Evolutionary conservation across 2,329 filamentous ascomycete genomes (phyloP).

Genomic region (Sporothrix pseudoabietina): DNA sequence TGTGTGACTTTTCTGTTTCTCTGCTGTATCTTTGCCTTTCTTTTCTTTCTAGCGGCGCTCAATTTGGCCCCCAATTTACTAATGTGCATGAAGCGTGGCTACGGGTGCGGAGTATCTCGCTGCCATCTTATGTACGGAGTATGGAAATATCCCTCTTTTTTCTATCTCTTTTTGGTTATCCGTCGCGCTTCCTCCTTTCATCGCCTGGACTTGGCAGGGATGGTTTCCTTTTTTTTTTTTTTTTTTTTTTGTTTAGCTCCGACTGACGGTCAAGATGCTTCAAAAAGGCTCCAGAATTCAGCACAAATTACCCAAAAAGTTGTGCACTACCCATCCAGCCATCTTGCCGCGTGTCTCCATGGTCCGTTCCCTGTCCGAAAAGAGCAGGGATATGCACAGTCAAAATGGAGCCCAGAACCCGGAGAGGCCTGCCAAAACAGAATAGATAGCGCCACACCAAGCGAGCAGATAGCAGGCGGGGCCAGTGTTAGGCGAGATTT

Average conservation of each 20-base stretch:
- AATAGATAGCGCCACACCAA: neutral
- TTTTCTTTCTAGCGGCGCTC: neutral
- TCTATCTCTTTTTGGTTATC: neutral
- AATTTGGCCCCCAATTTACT: neutral
- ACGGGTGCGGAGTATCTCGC: neutral
- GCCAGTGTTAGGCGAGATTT: neutral
- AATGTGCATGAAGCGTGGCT: neutral
- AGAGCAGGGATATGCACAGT: neutral
- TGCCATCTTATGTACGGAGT: neutral
- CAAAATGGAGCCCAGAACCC: neutral
- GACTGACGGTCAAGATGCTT: neutral
- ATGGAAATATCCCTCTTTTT: neutral
- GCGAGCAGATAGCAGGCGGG: neutral
- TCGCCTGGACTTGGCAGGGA: neutral
- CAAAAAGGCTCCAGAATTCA: neutral
- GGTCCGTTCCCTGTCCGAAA: constrained; percentile 3
- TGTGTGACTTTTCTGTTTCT: neutral
- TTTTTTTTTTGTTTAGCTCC: neutral
- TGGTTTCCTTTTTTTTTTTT: too few relatives aligned
- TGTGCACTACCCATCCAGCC: neutral
- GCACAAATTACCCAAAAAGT: neutral
- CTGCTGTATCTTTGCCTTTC: neutral
- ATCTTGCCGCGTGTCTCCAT: constrained; percentile 1
- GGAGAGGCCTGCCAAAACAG: constrained; percentile 6
- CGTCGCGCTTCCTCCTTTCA: neutral